Evolutionary conservation across 2,329 filamentous ascomycete genomes (phyloP).

Genomic region (Ascochyta koolunga): DNA sequence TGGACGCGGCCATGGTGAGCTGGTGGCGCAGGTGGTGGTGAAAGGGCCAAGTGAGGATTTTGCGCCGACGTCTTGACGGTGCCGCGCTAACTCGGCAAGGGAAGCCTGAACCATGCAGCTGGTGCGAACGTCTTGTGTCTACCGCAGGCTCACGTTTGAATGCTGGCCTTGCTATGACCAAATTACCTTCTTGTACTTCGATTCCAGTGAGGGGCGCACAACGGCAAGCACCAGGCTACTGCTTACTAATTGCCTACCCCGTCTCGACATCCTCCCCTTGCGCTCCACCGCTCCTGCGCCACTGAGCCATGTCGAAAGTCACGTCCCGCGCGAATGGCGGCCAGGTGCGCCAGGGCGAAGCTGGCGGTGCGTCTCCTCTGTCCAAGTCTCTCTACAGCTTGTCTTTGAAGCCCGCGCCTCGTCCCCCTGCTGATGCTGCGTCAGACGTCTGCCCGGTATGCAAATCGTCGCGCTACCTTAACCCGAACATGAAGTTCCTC

Average conservation of each 20-base stretch:
- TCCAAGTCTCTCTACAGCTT: slow-evolving; percentile 39
- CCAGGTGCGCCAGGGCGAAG: slow-evolving; percentile 40
- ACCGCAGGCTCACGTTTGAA: not conserved
- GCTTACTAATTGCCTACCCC: not conserved
- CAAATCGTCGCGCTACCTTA: slow-evolving; percentile 95
- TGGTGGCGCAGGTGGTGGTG: not conserved
- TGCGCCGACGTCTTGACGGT: not conserved
- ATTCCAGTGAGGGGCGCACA: not conserved
- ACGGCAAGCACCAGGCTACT: not conserved
- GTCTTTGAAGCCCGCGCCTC: slow-evolving; percentile 28
- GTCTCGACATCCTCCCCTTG: not conserved
- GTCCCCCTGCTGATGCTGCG: slow-evolving; percentile 32
- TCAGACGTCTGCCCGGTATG: slow-evolving; percentile 92
- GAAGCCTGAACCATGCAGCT: slow-evolving; percentile 12
- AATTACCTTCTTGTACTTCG: not conserved
- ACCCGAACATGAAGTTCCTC: slow-evolving; percentile 90
- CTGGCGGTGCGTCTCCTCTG: slow-evolving; percentile 47
- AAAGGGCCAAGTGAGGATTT: slow-evolving; percentile 5
- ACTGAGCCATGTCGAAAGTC: slow-evolving; percentile 43
- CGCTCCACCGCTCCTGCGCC: slow-evolving; percentile 3
- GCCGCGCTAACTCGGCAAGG: slow-evolving; percentile 24
- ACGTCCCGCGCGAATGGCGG: slow-evolving; percentile 36
- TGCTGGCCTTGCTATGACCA: not conserved
- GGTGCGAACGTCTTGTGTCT: not conserved
- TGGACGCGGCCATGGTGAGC: slow-evolving; percentile 32